These are phyloP conservation scores for Annulohypoxylon moriforme DNA, from an alignment of 495 filamentous ascomycete genomes.

Conservation along the genomic window DNA sequence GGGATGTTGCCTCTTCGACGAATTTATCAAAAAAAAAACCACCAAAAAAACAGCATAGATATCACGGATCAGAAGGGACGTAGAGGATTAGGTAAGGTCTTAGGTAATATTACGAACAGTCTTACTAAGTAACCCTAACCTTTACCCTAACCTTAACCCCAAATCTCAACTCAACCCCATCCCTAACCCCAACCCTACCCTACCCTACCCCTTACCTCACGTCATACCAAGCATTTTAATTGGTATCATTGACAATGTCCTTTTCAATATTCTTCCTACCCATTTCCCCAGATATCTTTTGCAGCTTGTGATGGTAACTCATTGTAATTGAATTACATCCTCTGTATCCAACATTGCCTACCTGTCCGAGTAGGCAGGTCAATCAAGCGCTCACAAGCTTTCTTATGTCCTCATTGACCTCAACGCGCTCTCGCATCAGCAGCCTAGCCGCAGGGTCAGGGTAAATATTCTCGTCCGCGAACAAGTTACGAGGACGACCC, in stretches of 20 bases:
- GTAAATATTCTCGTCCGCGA: not conserved
- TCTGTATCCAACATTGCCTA: no score
- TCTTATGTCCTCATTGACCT: not conserved
- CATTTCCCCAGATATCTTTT: no score
- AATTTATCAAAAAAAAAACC: no score
- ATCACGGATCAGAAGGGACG: not conserved
- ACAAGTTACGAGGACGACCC: not conserved
- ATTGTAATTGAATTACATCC: no score
- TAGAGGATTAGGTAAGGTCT: not conserved
- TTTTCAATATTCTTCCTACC: no score
- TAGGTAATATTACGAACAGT: not conserved
- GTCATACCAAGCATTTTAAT: no score
- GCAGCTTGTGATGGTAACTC: no score
- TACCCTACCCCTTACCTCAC: not conserved
- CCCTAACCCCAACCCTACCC: not conserved
- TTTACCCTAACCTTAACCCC: not conserved
- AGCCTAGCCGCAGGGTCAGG: not conserved
- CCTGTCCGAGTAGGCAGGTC: no score
- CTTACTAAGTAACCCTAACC: not conserved
- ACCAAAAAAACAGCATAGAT: no score
- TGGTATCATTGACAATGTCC: no score
- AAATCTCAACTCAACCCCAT: not conserved
- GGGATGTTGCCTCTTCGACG: no score
- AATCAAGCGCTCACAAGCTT: not conserved
- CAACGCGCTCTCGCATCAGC: not conserved